Conservation (phyloP, 345 rosid genomes). For the Hibiscus trionum region DNA sequence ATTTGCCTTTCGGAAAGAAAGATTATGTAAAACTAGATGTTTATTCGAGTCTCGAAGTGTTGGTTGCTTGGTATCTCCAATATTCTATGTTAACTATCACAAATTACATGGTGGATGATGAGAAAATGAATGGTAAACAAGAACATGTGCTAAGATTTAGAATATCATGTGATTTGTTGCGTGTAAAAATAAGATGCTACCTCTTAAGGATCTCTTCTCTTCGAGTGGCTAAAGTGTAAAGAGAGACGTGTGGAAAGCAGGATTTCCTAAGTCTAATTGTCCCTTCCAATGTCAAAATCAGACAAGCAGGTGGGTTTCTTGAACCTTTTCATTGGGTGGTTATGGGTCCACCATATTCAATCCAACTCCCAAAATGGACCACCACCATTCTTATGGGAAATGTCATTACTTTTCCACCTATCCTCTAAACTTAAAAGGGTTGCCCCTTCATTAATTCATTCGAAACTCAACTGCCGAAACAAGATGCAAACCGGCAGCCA, state of each 20-base stretch:
- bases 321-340: constrained; percentile 1
- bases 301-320: constrained; percentile 12
- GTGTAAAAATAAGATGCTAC: neutral
- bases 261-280: neutral
- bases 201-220: neutral
- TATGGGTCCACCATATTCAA: constrained; percentile 9
- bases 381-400: neutral
- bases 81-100: no score
- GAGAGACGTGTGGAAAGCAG: neutral
- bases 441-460: no score
- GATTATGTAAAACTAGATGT: no score
- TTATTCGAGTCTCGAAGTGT: no score
- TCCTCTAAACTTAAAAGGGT: neutral
- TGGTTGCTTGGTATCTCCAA: no score
- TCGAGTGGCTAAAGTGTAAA: neutral
- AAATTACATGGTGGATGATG: neutral
- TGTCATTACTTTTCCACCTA: neutral
- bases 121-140: neutral
- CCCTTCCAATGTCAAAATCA: constrained; percentile 4
- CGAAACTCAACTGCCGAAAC: neutral
- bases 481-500: neutral
- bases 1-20: no score
- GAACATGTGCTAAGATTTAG: neutral
- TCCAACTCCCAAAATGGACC: constrained; percentile 17
- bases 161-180: neutral